Evolutionary conservation across 768 basidiomycete species (phyloP).

Genomic region (Leccinum fibrillosum): DNA sequence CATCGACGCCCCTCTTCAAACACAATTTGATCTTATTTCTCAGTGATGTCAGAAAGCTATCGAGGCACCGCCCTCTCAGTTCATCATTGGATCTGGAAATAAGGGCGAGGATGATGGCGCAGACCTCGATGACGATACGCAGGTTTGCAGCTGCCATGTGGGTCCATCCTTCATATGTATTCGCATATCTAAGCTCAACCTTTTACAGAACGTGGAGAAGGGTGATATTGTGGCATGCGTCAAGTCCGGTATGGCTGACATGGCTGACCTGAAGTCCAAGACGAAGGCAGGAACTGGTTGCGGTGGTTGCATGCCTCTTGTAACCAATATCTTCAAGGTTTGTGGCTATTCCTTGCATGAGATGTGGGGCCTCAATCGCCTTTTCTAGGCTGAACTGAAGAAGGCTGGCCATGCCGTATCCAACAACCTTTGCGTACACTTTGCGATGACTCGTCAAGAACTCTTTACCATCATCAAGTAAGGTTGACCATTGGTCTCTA

Average conservation of each 20-base stretch:
- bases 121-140: conserved; percentile 69
- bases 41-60: conserved; percentile 49
- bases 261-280: conserved; percentile 57
- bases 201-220: conserved; percentile 58
- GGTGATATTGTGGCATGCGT: conserved; percentile 51
- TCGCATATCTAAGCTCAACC: not conserved
- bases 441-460: conserved; percentile 60
- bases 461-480: conserved; percentile 61
- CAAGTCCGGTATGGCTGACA: conserved; percentile 43
- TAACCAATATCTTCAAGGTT: conserved; percentile 16
- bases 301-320: conserved; percentile 45
- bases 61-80: conserved; percentile 60
- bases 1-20: not conserved
- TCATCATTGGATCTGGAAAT: conserved; percentile 56
- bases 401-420: conserved; percentile 57
- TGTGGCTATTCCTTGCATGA: no score
- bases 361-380: not conserved
- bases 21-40: not conserved
- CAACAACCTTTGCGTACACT: conserved; percentile 65
- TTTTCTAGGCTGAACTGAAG: conserved; percentile 56
- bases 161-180: conserved; percentile 7
- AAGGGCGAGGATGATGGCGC: conserved; percentile 55
- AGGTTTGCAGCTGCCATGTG: conserved; percentile 69
- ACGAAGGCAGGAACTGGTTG: conserved; percentile 74
- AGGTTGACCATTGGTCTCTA: conserved; percentile 1